Percentiles rank a stretch among this genome's conserved stretches.
These are phyloP conservation scores for Musa beccarii DNA, from an alignment of 176 grass and related monocot genomes.

Conservation along the genomic window DNA sequence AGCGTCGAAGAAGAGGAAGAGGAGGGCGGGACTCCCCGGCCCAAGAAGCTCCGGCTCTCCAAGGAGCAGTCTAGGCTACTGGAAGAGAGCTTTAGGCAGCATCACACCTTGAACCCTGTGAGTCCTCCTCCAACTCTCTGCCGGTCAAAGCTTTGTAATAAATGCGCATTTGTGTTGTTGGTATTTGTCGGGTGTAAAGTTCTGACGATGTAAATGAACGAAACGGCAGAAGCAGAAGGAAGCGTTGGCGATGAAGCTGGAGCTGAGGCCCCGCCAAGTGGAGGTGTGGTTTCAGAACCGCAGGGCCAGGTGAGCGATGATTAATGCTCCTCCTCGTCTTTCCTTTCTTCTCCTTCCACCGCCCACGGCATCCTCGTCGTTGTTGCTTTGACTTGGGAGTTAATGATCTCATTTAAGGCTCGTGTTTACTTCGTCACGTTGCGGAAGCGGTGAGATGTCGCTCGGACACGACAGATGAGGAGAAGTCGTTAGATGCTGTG, in stretches of 20 bases:
- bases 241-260: conserved; percentile 74
- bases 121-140: too few species aligned
- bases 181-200: background rate
- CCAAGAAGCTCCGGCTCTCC: conserved; percentile 8
- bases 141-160: background rate
- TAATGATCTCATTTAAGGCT: background rate
- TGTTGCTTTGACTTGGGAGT: background rate
- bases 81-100: conserved; percentile 15
- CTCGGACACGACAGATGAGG: too few species aligned
- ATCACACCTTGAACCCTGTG: conserved; percentile 14
- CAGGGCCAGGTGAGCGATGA: conserved; percentile 57
- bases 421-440: too few species aligned
- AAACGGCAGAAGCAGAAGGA: conserved; percentile 91
- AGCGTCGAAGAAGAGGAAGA: conserved; percentile 62
- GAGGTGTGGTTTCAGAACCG: conserved; percentile 99
- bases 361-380: too few species aligned
- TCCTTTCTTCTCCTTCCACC: background rate
- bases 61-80: conserved; percentile 14
- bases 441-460: too few species aligned
- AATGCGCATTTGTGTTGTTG: background rate
- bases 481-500: too few species aligned
- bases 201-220: conserved; percentile 23
- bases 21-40: conserved; percentile 1
- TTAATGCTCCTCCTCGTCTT: background rate
- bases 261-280: conserved; percentile 81